Percentiles rank a stretch among this genome's conserved stretches.
Conservation (phyloP, 768 basidiomycete genomes). For the Psilocybe tampanensis region DNA sequence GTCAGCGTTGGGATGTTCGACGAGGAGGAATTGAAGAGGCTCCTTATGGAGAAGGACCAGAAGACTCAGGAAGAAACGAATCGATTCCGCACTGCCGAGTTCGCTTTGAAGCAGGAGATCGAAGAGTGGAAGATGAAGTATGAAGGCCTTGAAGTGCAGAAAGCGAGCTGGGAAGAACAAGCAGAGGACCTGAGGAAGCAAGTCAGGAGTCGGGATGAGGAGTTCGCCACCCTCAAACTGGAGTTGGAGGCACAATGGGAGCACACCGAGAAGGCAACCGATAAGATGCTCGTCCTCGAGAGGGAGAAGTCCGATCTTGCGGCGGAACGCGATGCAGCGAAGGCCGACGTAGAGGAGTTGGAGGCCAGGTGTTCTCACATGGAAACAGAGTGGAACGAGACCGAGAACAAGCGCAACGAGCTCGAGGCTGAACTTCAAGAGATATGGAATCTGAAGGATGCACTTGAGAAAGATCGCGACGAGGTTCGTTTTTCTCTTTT, state of each 20-base stretch:
- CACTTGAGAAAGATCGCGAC: slow-evolving; percentile 55
- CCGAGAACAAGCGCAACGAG: slow-evolving; percentile 55
- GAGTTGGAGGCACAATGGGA: slow-evolving; percentile 78
- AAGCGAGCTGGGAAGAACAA: slow-evolving; percentile 43
- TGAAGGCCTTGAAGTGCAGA: slow-evolving; percentile 46
- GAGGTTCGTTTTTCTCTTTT: slow-evolving; percentile 41
- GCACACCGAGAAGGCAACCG: slow-evolving; percentile 57
- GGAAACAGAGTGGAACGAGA: slow-evolving; percentile 59
- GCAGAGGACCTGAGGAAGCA: slow-evolving; percentile 42
- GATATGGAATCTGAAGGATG: slow-evolving; percentile 51
- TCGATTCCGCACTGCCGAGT: slow-evolving; percentile 40
- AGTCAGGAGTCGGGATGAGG: slow-evolving; percentile 44
- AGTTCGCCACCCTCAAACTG: slow-evolving; percentile 49
- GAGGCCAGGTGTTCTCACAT: slow-evolving; percentile 45
- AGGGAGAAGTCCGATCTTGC: slow-evolving; percentile 36
- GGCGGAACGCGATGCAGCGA: slow-evolving; percentile 41
- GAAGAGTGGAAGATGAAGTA: slow-evolving; percentile 43
- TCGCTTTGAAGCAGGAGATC: slow-evolving; percentile 54
- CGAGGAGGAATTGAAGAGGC: slow-evolving; percentile 43
- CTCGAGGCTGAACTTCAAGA: slow-evolving; percentile 60
- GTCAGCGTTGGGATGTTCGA: slow-evolving; percentile 43
- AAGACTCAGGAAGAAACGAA: slow-evolving; percentile 43
- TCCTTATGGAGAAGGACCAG: slow-evolving; percentile 43
- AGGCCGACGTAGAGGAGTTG: slow-evolving; percentile 41
- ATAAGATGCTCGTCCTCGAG: slow-evolving; percentile 37